These are phyloP conservation scores for Microbotryum scabiosae DNA, from an alignment of 1,284 basidiomycete species.

Conservation along the genomic window DNA sequence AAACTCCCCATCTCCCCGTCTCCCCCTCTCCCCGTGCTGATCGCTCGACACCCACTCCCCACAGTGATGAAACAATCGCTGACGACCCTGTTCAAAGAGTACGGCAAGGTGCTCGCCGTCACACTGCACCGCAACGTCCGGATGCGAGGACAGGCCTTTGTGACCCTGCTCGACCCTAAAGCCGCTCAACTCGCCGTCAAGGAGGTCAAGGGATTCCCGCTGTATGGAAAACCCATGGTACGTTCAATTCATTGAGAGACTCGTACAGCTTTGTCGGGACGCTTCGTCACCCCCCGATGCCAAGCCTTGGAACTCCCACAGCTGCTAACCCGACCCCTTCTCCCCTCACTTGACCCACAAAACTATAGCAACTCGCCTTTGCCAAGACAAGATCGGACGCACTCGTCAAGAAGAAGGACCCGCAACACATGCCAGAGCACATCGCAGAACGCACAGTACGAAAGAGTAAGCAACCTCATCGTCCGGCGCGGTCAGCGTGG, in stretches of 20 bases:
- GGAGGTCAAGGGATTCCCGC: slow-evolving; percentile 86
- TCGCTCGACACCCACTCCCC: neutral
- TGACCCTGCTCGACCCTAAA: slow-evolving; percentile 75
- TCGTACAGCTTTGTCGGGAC: neutral
- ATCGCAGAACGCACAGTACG: slow-evolving; percentile 62
- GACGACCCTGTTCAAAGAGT: slow-evolving; percentile 80
- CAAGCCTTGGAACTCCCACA: neutral
- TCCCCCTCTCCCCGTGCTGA: neutral
- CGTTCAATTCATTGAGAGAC: slow-evolving; percentile 28
- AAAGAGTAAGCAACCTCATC: slow-evolving; percentile 57
- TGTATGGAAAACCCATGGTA: slow-evolving; percentile 96
- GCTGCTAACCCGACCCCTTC: slow-evolving; percentile 2
- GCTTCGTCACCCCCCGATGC: neutral
- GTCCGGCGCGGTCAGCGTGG: neutral
- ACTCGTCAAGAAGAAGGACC: slow-evolving; percentile 65
- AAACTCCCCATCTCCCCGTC: no score
- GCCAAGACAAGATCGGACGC: slow-evolving; percentile 81
- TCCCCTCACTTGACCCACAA: neutral
- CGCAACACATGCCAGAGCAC: slow-evolving; percentile 60
- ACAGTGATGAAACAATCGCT: slow-evolving; percentile 81
- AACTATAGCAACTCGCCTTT: slow-evolving; percentile 77
- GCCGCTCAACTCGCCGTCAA: slow-evolving; percentile 77
- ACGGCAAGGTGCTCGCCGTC: slow-evolving; percentile 83
- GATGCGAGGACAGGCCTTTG: slow-evolving; percentile 98
- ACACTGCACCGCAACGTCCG: slow-evolving; percentile 85